Evolutionary conservation across 108 stramenopile genomes (phyloP), one percentile per base, ranked within the genome.

Genomic region (Parmales sp.): DNA sequence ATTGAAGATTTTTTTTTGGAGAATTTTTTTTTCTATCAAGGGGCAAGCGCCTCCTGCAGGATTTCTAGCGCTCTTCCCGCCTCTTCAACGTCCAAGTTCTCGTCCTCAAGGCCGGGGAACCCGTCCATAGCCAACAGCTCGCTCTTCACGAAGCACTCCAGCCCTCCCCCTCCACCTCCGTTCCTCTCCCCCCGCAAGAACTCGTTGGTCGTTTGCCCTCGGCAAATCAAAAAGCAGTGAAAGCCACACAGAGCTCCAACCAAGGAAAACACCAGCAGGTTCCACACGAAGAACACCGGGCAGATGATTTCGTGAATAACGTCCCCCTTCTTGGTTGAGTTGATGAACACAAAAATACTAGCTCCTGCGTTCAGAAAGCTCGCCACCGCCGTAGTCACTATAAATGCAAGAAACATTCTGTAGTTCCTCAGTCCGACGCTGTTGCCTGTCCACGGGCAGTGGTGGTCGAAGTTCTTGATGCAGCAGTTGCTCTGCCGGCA

Each of bases 181-280:
- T 60, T 60, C 54, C 31, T 26, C 54, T 66, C 65, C 7, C 39
- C 65, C 6, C 65, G 39, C 1, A 66, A 43, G 31, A 9, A 77
- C 70, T 82, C 81, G 66, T 79, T 82, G 0, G 81, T 82, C 11
- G 81, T 82, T 28, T 72, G 69, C 23, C 76, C 78, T 28, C 38
- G 45, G 31, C 38, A 50, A 19, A 82, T 73, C 31, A 82, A 76
- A 37, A 23, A 77, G 4, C 38, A 39, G 75, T 82, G 81, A 34
- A 79, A 79, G 7, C 39, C 19, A 37, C 71, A 48, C 20, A 82
- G 64, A 23, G 73, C 73, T 16, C 76, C 78, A 8, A 82, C 76
- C 18, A 79, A 46, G 3, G 68, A 51, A 5, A 65, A 65, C 51
- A 82, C 70, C 37, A 82, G 69, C 16, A 43, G 29, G n/a, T 73